phyloP scores from a whole-genome alignment of 805 yeast species.

The Diddensiella transvaalensis region DNA sequence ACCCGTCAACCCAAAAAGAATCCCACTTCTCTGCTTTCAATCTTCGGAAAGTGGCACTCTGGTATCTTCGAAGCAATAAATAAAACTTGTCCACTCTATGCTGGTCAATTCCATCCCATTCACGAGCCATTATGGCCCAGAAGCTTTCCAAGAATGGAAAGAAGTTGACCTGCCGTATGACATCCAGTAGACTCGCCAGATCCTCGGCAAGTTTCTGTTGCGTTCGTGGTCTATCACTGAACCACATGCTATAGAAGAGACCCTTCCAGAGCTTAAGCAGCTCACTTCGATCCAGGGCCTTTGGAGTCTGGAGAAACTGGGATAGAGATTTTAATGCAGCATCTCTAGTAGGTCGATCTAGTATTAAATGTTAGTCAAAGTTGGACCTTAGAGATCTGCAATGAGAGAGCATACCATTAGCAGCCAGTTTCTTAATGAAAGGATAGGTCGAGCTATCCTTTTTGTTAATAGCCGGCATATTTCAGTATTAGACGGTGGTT shows the following conservation, averaged over 20 bases:
- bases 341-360: slow-evolving; percentile 65
- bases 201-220: slow-evolving; percentile 80
- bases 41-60: slow-evolving; percentile 60
- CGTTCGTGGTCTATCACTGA: slow-evolving; percentile 86
- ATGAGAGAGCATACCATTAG: slow-evolving; percentile 46
- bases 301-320: slow-evolving; percentile 49
- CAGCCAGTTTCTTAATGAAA: slow-evolving; percentile 78
- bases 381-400: no score
- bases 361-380: slow-evolving; percentile 5
- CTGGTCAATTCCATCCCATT: slow-evolving; percentile 83
- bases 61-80: slow-evolving; percentile 71
- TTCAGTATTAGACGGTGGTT: no score
- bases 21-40: slow-evolving; percentile 56
- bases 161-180: slow-evolving; percentile 40
- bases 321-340: slow-evolving; percentile 64
- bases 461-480: slow-evolving; percentile 15
- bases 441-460: slow-evolving; percentile 27
- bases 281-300: slow-evolving; percentile 45
- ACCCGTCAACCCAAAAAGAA: slow-evolving; percentile 38
- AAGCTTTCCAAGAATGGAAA: slow-evolving; percentile 63
- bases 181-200: slow-evolving; percentile 51
- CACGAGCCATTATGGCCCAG: slow-evolving; percentile 72
- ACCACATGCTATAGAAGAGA: slow-evolving; percentile 94
- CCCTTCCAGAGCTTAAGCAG: slow-evolving; percentile 93
- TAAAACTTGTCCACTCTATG: slow-evolving; percentile 84